Base-by-base conservation (phyloP, 2,329 filamentous ascomycete species). In the Coniochaeta sp. region DNA sequence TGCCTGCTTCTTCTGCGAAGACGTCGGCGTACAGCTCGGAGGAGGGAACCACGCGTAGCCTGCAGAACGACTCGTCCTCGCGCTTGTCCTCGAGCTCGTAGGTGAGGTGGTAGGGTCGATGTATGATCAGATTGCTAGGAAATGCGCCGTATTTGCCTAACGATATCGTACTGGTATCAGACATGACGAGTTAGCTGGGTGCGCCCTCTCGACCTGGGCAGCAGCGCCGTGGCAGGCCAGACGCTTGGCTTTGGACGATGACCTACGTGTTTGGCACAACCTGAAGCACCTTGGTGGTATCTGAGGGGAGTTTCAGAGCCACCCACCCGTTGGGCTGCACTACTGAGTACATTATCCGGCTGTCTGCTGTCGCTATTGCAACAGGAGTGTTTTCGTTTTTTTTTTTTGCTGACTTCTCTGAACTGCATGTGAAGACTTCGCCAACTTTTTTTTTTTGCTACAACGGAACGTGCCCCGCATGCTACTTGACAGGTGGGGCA, bases 61-160 rank as follows among this genome's bases (percentile, higher is more conserved):
- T 81, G 55, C 86, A 84, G 65, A 87, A 89, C 63, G 78, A 79
- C 65, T 89, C 85, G 62, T 82, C 82, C 4, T 87, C 81, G 28
- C 79, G 74, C 68, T 83, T 85, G 67, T 96, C 91, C 64, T 89
- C 83, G 2, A 98, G 81, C 73, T 98, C 93, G 75, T 91, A 99
- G 0, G 93, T 98, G 62, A 96, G 79, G 76, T 96, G 86, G 71
- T 91, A 96, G 0, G 95, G 95, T 8, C 95, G 88, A n/a, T 91
- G 89, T 63, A 99, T 84, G 54, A 99, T 85, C 34, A 95, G 83
- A 71, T 98, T 97, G 58, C 90, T 87, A 17, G 91, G 89, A 71
- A 99, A 97, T 1, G 86, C 86, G 64, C 95, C 95, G 72, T 95
- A 96, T 83, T 97, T 98, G 60, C 92, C 92, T 36, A 98, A 80